Percentiles rank a stretch among this genome's conserved stretches.
Evolutionary conservation across 2,329 filamentous ascomycete genomes (phyloP).

Genomic region (Venturia effusa): DNA sequence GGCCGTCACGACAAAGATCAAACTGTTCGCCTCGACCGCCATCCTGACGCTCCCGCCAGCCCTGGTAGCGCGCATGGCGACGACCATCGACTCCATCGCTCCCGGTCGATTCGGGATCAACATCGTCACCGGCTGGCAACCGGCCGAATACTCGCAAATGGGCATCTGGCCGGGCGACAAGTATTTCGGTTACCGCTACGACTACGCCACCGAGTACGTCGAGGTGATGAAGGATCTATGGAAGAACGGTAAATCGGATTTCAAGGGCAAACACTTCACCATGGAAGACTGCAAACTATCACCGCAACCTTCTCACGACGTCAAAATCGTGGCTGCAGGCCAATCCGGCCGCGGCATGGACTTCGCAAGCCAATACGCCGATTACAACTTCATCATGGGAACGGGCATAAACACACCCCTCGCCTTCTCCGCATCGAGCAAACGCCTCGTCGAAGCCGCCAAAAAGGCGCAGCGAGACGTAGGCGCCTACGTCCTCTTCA

Average conservation of each 20-base stretch:
- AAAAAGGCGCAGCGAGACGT: conserved; percentile 21
- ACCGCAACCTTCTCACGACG: conserved; percentile 10
- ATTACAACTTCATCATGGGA: conserved; percentile 25
- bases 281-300: conserved; percentile 27
- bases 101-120: conserved; percentile 24
- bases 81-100: conserved; percentile 23
- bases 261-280: conserved; percentile 24
- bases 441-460: conserved; percentile 21
- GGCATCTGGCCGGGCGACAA: conserved; percentile 23
- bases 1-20: conserved; percentile 25
- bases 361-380: conserved; percentile 23
- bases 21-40: conserved; percentile 23
- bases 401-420: conserved; percentile 23
- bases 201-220: conserved; percentile 26
- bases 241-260: conserved; percentile 21
- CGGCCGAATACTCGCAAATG: conserved; percentile 25
- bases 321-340: conserved; percentile 24
- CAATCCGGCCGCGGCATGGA: conserved; percentile 24
- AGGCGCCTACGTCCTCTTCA: conserved; percentile 25
- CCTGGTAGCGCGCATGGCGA: conserved; percentile 22
- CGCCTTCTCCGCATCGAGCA: conserved; percentile 18
- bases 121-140: conserved; percentile 26
- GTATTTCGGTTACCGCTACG: conserved; percentile 24
- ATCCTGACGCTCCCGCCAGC: conserved; percentile 23
- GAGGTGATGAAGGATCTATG: conserved; percentile 25